These are phyloP conservation scores for Rhodotorula babjevae DNA, from an alignment of 768 basidiomycete genomes.

Conservation along the genomic window DNA sequence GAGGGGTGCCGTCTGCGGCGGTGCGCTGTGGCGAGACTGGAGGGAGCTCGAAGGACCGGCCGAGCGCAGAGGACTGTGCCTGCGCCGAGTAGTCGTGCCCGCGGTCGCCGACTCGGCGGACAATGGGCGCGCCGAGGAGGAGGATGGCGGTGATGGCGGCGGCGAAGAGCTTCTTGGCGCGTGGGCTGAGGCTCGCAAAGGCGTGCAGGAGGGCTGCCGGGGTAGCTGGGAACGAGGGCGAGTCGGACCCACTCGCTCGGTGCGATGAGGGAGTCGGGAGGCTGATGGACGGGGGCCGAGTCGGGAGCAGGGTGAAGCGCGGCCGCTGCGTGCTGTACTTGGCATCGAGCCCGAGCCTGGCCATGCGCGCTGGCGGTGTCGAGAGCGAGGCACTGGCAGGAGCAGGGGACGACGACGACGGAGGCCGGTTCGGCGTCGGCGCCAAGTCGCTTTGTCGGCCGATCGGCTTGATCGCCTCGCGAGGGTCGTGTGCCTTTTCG, in stretches of 20 bases:
- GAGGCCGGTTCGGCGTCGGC: no score
- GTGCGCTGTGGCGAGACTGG: neutral
- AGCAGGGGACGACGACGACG: no score
- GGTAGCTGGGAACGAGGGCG: neutral
- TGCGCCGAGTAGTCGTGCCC: neutral
- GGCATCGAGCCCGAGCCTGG: neutral
- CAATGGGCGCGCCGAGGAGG: neutral
- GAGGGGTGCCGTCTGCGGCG: neutral
- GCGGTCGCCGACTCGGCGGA: neutral
- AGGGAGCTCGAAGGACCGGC: neutral
- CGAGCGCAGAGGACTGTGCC: no score
- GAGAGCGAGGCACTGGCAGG: neutral
- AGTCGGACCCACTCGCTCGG: neutral
- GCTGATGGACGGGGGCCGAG: neutral
- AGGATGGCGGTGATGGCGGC: neutral
- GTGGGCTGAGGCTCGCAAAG: neutral
- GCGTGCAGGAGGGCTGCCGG: neutral
- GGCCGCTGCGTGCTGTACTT: neutral
- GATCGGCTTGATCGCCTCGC: no score
- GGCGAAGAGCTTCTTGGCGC: neutral
- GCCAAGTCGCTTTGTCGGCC: no score
- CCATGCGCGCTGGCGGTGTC: neutral
- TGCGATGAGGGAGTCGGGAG: neutral
- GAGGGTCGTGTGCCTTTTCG: no score
- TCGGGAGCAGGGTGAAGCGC: neutral